These are phyloP conservation scores for Apiotrichum akiyoshidainum DNA, from an alignment of 1,284 basidiomycete genomes.

Conservation along the genomic window DNA sequence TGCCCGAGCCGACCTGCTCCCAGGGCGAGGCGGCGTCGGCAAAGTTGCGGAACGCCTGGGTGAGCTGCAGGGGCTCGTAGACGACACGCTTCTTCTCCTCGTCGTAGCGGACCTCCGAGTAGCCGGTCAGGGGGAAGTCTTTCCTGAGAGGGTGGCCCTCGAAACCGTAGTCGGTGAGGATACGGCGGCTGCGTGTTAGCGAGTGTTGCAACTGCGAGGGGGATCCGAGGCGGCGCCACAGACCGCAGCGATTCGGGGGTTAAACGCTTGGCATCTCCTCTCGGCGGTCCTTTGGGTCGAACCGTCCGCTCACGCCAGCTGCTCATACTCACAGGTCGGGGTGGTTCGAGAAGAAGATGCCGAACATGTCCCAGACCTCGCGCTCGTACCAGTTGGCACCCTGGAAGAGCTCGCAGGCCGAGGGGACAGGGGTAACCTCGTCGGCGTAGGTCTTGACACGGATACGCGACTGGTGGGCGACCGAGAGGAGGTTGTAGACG, in stretches of 20 bases:
- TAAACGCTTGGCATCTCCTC: background rate
- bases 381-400: constrained; percentile 98
- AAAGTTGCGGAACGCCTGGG: constrained; percentile 98
- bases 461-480: constrained; percentile 70
- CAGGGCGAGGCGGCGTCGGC: constrained; percentile 83
- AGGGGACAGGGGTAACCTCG: constrained; percentile 92
- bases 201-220: background rate
- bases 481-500: constrained; percentile 89
- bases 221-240: background rate
- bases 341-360: constrained; percentile 94
- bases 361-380: constrained; percentile 97
- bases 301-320: too few relatives aligned
- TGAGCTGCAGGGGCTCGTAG: constrained; percentile 94
- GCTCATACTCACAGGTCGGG: constrained; percentile 75
- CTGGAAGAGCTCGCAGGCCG: constrained; percentile 71
- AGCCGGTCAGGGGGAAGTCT: constrained; percentile 96
- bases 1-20: constrained; percentile 91
- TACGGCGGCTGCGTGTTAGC: constrained; percentile 66
- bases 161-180: constrained; percentile 98
- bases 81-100: constrained; percentile 98
- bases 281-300: background rate
- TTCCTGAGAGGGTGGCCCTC: constrained; percentile 97
- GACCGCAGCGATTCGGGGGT: too few relatives aligned
- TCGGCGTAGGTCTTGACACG: constrained; percentile 97
- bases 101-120: constrained; percentile 96